These are phyloP conservation scores for Fusarium sulawesiense DNA, from an alignment of 2,329 filamentous ascomycete genomes.

Conservation along the genomic window DNA sequence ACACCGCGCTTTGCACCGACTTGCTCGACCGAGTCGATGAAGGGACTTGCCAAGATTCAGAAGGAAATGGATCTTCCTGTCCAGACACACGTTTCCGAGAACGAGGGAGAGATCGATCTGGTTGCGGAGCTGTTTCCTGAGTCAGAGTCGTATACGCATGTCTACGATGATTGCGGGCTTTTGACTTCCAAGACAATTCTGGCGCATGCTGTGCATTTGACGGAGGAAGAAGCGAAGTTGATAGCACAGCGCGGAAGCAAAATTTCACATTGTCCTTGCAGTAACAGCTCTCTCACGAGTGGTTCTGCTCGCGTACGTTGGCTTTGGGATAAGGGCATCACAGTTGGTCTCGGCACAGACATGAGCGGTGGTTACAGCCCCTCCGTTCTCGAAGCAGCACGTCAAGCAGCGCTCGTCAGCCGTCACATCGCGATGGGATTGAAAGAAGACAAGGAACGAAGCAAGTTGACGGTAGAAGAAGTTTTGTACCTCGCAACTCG, in stretches of 20 bases:
- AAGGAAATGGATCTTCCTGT: slow-evolving; percentile 72
- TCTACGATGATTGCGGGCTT: slow-evolving; percentile 81
- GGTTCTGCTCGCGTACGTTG: slow-evolving; percentile 81
- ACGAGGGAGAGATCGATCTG: slow-evolving; percentile 76
- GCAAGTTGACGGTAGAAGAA: slow-evolving; percentile 85
- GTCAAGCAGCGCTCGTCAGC: slow-evolving; percentile 83
- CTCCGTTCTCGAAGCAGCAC: slow-evolving; percentile 82
- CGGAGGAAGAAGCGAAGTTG: slow-evolving; percentile 71
- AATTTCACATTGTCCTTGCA: slow-evolving; percentile 87
- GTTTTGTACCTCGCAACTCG: slow-evolving; percentile 86
- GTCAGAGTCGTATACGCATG: slow-evolving; percentile 72
- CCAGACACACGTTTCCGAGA: slow-evolving; percentile 94
- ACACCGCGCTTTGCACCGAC: slow-evolving; percentile 77
- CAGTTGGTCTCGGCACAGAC: slow-evolving; percentile 89
- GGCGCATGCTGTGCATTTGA: slow-evolving; percentile 85
- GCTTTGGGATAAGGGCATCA: slow-evolving; percentile 78
- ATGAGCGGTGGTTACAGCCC: slow-evolving; percentile 88
- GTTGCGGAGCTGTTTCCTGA: slow-evolving; percentile 78
- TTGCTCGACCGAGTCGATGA: slow-evolving; percentile 71
- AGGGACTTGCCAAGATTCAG: slow-evolving; percentile 72
- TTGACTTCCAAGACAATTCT: slow-evolving; percentile 80
- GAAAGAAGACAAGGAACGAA: slow-evolving; percentile 56
- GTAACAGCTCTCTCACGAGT: slow-evolving; percentile 84
- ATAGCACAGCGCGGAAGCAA: slow-evolving; percentile 72
- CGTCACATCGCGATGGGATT: slow-evolving; percentile 73